Percentiles rank a stretch among this genome's conserved stretches.
phyloP scores from a whole-genome alignment of 2,329 filamentous ascomycete genomes.

The Colletotrichum echinochloae region DNA sequence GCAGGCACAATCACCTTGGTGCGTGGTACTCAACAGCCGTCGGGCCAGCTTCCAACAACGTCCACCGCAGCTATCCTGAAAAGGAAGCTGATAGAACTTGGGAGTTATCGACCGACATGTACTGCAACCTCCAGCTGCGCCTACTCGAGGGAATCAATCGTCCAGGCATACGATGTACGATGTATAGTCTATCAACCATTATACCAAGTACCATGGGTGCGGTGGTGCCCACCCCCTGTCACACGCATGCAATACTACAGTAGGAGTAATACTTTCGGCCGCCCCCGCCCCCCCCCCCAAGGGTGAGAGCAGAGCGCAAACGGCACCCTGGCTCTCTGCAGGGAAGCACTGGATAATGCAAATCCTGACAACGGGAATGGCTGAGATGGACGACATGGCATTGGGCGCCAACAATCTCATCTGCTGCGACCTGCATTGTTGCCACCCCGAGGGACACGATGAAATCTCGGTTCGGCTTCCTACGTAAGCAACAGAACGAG shows the following conservation, averaged over 20 bases:
- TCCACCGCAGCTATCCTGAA: not conserved
- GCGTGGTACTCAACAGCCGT: not conserved
- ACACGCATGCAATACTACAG: constrained; percentile 5
- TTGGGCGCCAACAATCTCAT: not conserved
- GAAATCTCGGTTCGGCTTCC: no score
- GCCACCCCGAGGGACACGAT: not conserved
- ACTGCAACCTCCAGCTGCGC: constrained; percentile 19
- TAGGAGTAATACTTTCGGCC: not conserved
- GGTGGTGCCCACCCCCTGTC: not conserved
- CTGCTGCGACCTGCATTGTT: not conserved
- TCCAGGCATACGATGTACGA: no score
- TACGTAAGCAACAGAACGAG: no score
- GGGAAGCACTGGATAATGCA: not conserved
- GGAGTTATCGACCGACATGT: constrained; percentile 26
- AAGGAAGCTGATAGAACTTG: not conserved
- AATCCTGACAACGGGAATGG: constrained; percentile 7
- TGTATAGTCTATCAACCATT: not conserved
- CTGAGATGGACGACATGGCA: constrained; percentile 14
- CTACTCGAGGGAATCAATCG: not conserved
- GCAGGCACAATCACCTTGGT: not conserved
- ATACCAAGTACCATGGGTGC: constrained; percentile 24
- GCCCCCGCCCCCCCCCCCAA: not conserved
- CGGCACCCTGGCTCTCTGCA: not conserved
- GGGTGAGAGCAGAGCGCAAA: not conserved
- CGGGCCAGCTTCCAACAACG: not conserved